These are phyloP conservation scores for Botrytis pseudocinerea DNA, from an alignment of 2,329 filamentous ascomycete species.

Conservation along the genomic window DNA sequence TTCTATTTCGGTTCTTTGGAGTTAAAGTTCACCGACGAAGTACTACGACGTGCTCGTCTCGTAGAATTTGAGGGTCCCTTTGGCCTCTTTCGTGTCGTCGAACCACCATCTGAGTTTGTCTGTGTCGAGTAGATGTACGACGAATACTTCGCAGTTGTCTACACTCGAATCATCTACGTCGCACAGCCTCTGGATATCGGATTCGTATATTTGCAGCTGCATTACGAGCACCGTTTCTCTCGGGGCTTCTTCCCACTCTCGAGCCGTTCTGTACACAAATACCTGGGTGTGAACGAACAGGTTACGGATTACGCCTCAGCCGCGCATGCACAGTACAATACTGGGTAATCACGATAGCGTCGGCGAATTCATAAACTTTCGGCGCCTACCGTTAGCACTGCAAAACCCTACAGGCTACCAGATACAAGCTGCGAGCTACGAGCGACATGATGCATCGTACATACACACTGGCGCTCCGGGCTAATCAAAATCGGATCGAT, in stretches of 20 bases:
- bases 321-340: background rate
- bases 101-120: background rate
- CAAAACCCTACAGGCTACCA: background rate
- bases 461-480: background rate
- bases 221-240: background rate
- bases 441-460: background rate
- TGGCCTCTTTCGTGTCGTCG: background rate
- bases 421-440: background rate
- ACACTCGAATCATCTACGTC: background rate
- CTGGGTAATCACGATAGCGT: background rate
- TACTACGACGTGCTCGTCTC: background rate
- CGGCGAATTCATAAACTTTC: slow-evolving; percentile 5
- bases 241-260: background rate
- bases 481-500: background rate
- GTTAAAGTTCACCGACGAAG: background rate
- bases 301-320: background rate
- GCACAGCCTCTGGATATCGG: background rate
- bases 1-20: background rate
- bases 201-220: background rate
- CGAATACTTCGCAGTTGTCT: background rate
- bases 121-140: background rate
- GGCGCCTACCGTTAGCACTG: background rate
- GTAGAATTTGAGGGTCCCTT: background rate
- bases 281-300: background rate
- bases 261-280: background rate